These are phyloP conservation scores for Dictyostelium purpureum DNA, from an alignment of 78 protist genomes.

Conservation along the genomic window DNA sequence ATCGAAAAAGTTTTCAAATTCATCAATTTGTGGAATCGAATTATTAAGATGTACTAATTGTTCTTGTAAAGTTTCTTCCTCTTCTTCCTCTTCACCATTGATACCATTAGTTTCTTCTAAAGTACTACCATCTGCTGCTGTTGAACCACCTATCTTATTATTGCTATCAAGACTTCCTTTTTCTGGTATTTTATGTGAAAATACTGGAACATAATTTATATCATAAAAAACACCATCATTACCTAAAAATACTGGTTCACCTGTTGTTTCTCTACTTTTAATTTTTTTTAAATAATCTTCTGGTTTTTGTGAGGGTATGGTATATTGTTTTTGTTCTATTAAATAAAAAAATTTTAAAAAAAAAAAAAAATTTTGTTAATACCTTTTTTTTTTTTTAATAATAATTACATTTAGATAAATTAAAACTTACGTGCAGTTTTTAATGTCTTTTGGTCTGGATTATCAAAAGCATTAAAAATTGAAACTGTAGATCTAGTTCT, in stretches of 20 bases:
- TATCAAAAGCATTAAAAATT: slow-evolving; percentile 22
- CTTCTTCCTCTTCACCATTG: not conserved
- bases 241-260: slow-evolving; percentile 45
- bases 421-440: slow-evolving; percentile 52
- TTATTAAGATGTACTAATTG: slow-evolving; percentile 37
- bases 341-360: not conserved
- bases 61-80: slow-evolving; percentile 23
- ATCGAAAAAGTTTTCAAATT: slow-evolving; percentile 59
- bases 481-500: slow-evolving; percentile 32
- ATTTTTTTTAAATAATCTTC: slow-evolving; percentile 22
- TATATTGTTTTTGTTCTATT: slow-evolving; percentile 55
- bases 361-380: not conserved
- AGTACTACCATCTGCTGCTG: not conserved
- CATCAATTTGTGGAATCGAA: slow-evolving; percentile 66
- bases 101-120: not conserved
- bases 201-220: slow-evolving; percentile 56
- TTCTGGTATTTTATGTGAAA: slow-evolving; percentile 42
- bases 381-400: not conserved
- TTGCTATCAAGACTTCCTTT: not conserved
- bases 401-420: not conserved
- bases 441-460: slow-evolving; percentile 12
- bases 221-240: slow-evolving; percentile 67
- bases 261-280: slow-evolving; percentile 17
- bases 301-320: slow-evolving; percentile 18
- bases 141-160: not conserved